A percentile compares a stretch with the other conserved stretches of the same genome.
phyloP scores from a whole-genome alignment of 768 basidiomycete species.

The Panellus pusillus region DNA sequence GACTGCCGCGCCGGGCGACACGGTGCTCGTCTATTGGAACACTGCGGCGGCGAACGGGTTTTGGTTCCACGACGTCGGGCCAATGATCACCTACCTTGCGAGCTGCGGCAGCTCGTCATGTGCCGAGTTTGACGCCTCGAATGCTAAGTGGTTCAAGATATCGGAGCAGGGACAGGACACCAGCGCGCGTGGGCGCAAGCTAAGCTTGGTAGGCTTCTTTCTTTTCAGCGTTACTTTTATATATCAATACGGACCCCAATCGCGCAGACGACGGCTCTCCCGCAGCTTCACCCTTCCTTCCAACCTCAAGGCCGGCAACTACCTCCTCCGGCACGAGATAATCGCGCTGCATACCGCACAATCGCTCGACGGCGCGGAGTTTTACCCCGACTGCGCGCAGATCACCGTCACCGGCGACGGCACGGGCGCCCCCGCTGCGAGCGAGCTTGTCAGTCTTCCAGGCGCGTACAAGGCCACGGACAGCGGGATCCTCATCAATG shows the following conservation, averaged over 20 bases:
- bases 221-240: background rate
- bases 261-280: constrained; percentile 29
- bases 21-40: constrained; percentile 43
- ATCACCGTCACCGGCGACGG: constrained; percentile 33
- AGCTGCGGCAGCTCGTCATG: constrained; percentile 45
- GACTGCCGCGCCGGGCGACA: constrained; percentile 46
- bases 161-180: constrained; percentile 35
- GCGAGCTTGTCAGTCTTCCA: constrained; percentile 27
- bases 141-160: constrained; percentile 59
- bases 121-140: constrained; percentile 40
- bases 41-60: constrained; percentile 16
- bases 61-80: constrained; percentile 31
- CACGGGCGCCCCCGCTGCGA: constrained; percentile 28
- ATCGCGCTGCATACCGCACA: constrained; percentile 43
- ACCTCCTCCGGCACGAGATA: constrained; percentile 55
- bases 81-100: constrained; percentile 39
- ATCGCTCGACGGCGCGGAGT: constrained; percentile 37
- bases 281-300: constrained; percentile 34
- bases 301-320: constrained; percentile 44
- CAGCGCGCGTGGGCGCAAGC: constrained; percentile 39
- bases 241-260: background rate
- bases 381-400: constrained; percentile 35
- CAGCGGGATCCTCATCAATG: constrained; percentile 34
- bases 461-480: constrained; percentile 26
- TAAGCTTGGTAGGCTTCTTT: constrained; percentile 30